Conservation (phyloP, 2,329 filamentous ascomycete species). For the Fonsecaea monophora region DNA sequence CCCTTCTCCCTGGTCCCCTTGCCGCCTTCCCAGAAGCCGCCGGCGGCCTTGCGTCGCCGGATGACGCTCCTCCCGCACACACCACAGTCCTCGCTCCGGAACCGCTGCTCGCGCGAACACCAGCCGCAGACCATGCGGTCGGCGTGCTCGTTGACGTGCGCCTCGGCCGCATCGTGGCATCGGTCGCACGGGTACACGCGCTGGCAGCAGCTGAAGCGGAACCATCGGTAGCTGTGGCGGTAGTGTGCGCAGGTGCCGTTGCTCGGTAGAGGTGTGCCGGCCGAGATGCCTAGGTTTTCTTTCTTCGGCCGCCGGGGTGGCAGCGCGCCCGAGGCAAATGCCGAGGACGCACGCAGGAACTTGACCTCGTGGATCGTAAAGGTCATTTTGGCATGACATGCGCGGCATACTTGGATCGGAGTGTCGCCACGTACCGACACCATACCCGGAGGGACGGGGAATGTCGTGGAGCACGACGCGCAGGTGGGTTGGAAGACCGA, state of each 20-base stretch:
- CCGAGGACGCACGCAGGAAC: conserved; percentile 71
- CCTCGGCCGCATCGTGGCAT: conserved; percentile 75
- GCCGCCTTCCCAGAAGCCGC: conserved; percentile 86
- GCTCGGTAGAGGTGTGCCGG: conserved; percentile 61
- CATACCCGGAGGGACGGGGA: conserved; percentile 65
- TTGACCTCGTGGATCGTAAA: conserved; percentile 80
- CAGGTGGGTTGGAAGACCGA: conserved; percentile 83
- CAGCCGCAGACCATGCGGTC: conserved; percentile 81
- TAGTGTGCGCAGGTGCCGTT: conserved; percentile 63
- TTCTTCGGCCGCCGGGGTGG: conserved; percentile 41
- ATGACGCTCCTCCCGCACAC: conserved; percentile 75
- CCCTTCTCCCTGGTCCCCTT: conserved; percentile 76
- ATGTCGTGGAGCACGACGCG: conserved; percentile 73
- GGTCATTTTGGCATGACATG: conserved; percentile 79
- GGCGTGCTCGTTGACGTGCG: conserved; percentile 80
- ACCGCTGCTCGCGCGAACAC: conserved; percentile 82
- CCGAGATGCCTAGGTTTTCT: conserved; percentile 62
- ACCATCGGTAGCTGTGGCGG: conserved; percentile 63
- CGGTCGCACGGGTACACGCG: conserved; percentile 66
- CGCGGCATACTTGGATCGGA: conserved; percentile 75
- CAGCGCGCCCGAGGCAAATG: conserved; percentile 40
- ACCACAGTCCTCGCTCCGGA: conserved; percentile 74
- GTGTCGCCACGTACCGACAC: conserved; percentile 76
- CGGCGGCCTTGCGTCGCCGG: conserved; percentile 59
- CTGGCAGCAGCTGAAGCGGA: conserved; percentile 64